Percentiles rank a stretch among this genome's conserved stretches.
These are phyloP conservation scores for Pyracantha coccinea DNA, from an alignment of 331 rosid genomes.

Conservation along the genomic window DNA sequence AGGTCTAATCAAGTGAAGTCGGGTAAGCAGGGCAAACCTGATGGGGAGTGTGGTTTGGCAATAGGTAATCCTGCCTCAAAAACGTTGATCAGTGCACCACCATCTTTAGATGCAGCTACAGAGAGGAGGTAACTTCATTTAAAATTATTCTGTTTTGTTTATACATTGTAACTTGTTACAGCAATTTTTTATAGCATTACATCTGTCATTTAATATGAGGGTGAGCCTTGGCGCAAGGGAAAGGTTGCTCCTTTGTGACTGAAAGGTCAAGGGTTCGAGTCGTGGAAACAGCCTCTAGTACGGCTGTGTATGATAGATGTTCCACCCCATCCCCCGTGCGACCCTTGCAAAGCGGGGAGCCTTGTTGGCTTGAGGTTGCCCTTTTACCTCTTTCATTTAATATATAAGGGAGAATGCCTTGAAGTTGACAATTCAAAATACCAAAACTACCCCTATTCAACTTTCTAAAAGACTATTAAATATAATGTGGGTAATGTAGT, in stretches of 20 bases:
- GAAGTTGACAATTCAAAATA: neutral
- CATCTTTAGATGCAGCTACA: constrained; percentile 51
- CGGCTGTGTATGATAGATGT: too few relatives aligned
- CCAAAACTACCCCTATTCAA: neutral
- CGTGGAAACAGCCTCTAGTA: too few relatives aligned
- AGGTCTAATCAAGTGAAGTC: constrained; percentile 20
- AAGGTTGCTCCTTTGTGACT: too few relatives aligned
- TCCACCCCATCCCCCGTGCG: too few relatives aligned
- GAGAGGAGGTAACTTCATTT: constrained; percentile 54
- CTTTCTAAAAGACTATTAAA: too few relatives aligned
- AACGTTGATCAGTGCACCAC: constrained; percentile 15
- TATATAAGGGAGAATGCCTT: neutral
- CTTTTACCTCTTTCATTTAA: neutral
- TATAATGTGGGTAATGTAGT: neutral
- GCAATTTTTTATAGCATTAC: neutral
- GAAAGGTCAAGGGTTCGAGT: too few relatives aligned
- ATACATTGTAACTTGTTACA: neutral
- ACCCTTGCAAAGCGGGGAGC: too few relatives aligned
- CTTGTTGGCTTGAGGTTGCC: too few relatives aligned
- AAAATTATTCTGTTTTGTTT: neutral
- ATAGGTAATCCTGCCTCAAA: constrained; percentile 18
- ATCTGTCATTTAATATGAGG: too few relatives aligned
- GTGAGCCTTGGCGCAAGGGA: too few relatives aligned
- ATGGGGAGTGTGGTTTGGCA: constrained; percentile 17
- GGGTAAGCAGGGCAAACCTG: constrained; percentile 20